Evolutionary conservation across 371 early-diverging fungal genomes (phyloP), one percentile per base, ranked within the genome.

Genomic region (Dichotomocladium elegans): DNA sequence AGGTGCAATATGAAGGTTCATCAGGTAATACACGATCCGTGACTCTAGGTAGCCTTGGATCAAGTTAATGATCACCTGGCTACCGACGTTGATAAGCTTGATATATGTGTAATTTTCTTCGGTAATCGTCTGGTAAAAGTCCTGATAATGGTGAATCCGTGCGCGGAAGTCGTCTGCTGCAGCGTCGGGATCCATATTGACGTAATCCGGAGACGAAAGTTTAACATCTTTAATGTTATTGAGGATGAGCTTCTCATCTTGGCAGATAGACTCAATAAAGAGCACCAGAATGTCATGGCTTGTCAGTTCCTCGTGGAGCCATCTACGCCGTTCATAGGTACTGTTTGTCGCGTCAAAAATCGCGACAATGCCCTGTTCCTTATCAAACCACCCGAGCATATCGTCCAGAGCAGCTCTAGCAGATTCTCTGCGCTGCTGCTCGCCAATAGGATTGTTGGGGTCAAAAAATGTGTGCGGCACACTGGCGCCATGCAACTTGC

Each of bases 311-410:
- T 89, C 84, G 25, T 83, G 62, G 15, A 97, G 70, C 75, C 82
- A 78, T 54, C 77, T 61, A 47, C 99, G 78, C 56, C 98, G 81
- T 35, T 86, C 83, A 10, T 63, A 72, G 0, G 98, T 98, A 25
- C 95, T 90, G 70, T 99, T 99, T 11, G 99, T 98, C 15, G 98
- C 99, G 64, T 99, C 99, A 62, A 96, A 96, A 22, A 96, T 81
- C 4, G 93, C 98, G 24, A 96, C 92, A 14, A 82, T 81, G 19
- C 86, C 89, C 34, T 81, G 75, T n/a, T 83, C 83, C 44, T 79
- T 81, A 41, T 83, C 76, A 21, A 96, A 89, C 97, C 97, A 99
- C 31, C 66, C 61, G 27, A 96, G 70, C 92, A 97, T 90, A 59
- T 98, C 98, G 10, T 84, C 80, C 41, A 98, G 66, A 14, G 96